These are phyloP conservation scores for Zygoascus tannicola DNA, from an alignment of 805 yeast genomes.

Conservation along the genomic window DNA sequence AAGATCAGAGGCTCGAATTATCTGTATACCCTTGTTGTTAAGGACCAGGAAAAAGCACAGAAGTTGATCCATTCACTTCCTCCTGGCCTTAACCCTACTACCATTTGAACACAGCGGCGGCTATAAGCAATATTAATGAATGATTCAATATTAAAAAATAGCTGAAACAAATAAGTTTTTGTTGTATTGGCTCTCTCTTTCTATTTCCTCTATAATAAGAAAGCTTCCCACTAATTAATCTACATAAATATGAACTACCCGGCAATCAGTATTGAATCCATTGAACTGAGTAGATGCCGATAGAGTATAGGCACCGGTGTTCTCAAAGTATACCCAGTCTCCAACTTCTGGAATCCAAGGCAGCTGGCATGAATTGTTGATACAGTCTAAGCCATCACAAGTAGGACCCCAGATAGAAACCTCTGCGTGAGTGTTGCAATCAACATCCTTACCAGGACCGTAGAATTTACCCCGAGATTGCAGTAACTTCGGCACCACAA, in stretches of 20 bases:
- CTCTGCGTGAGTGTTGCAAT: slow-evolving; percentile 10
- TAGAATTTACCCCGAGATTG: slow-evolving; percentile 35
- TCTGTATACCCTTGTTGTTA: slow-evolving; percentile 91
- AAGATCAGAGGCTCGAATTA: slow-evolving; percentile 74
- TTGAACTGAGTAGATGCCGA: slow-evolving; percentile 91
- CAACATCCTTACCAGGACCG: slow-evolving; percentile 22
- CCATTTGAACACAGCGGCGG: slow-evolving; percentile 13
- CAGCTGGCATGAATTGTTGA: slow-evolving; percentile 44
- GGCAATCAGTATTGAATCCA: slow-evolving; percentile 63
- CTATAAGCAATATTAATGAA: not conserved
- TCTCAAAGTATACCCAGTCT: slow-evolving; percentile 83
- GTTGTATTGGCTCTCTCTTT: too few species aligned
- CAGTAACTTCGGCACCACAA: slow-evolving; percentile 60
- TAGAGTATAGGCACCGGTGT: slow-evolving; percentile 85
- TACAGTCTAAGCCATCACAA: slow-evolving; percentile 91
- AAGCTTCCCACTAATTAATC: slow-evolving; percentile 19
- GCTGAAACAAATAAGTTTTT: not conserved
- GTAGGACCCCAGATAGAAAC: slow-evolving; percentile 95
- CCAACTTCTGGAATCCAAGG: slow-evolving; percentile 63
- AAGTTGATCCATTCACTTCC: slow-evolving; percentile 96
- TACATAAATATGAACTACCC: slow-evolving; percentile 54
- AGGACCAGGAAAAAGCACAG: slow-evolving; percentile 94
- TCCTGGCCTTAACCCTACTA: slow-evolving; percentile 41
- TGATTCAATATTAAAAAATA: not conserved
- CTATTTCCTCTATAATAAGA: too few species aligned